Base-by-base conservation (phyloP, 2,329 filamentous ascomycete species). In the Aspergillus neotritici region DNA sequence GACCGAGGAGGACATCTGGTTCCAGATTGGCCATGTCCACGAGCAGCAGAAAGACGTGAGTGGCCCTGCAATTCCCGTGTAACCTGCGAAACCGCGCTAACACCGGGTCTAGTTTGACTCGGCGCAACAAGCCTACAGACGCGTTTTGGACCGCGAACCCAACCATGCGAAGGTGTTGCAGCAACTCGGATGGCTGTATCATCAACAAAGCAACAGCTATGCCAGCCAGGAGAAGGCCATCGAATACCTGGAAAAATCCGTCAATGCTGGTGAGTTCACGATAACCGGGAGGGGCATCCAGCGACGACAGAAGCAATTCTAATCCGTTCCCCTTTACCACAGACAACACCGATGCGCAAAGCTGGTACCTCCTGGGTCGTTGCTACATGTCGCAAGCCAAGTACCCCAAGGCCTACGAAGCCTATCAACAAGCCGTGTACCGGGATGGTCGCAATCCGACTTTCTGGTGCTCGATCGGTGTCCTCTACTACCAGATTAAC, bases 301-400 rank as follows among this genome's bases (percentile, higher is more conserved):
- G 2, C 9, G 21, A 9, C 21, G 21, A 5, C 3, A 4, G 21
- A 25, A 8, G 21, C 21, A 25, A 25, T 25, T 25, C 21, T 25
- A 25, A 25, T 25, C 12, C 49, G 47, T 33, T 6, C n/a, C n/a
- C n/a, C n/a, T 7, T 31, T 16, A 28, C 6, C 10, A 31, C 65
- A 91, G 91, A 98, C 62, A 90, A 94, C 69, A 86, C 77, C 52
- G 93, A 97, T 69, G 89, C 93, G 16, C 93, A 97, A 70, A 97
- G 91, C 71, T 98, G 93, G 93, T 98, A 98, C 68, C 79, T 98
- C 21, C 82, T 98, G 40, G 93, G 93, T 34, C 83, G 93, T 56
- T 97, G 93, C 73, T 98, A 97, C 75, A 97, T 98, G 93, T 94
- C 91, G 53, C 91, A 96, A 70, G 88, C 95, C 66, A 97, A 97